Conservation (phyloP, 106 monocot genomes). For the Phalaenopsis aphrodite region DNA sequence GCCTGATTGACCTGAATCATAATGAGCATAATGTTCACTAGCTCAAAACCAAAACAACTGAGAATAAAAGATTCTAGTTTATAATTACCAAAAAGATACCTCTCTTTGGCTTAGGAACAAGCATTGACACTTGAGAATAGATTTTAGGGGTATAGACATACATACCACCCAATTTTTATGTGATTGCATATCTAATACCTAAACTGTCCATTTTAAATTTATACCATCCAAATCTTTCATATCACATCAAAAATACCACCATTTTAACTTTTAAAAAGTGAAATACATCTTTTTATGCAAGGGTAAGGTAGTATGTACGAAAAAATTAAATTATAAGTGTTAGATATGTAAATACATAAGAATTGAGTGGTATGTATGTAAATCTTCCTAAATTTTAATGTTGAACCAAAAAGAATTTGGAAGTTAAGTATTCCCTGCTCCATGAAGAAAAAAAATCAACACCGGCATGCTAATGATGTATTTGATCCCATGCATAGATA, state of each 20-base stretch:
- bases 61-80: neutral
- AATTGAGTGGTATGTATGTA: too few relatives aligned
- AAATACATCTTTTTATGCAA: too few relatives aligned
- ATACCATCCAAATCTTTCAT: too few relatives aligned
- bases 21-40: neutral
- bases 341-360: too few relatives aligned
- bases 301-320: too few relatives aligned
- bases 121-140: neutral
- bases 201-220: too few relatives aligned
- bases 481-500: neutral
- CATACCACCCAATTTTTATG: too few relatives aligned
- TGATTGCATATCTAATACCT: too few relatives aligned
- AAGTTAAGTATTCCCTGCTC: neutral
- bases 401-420: neutral
- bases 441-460: neutral
- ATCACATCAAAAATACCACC: too few relatives aligned
- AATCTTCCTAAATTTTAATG: neutral
- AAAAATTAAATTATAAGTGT: too few relatives aligned
- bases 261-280: too few relatives aligned
- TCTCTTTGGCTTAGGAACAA: neutral
- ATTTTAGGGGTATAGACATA: too few relatives aligned
- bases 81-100: neutral
- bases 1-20: conserved; percentile 41
- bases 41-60: neutral
- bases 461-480: neutral